Base-by-base conservation (phyloP, 257 asterid genomes). In the Fraxinus quadrangulata region DNA sequence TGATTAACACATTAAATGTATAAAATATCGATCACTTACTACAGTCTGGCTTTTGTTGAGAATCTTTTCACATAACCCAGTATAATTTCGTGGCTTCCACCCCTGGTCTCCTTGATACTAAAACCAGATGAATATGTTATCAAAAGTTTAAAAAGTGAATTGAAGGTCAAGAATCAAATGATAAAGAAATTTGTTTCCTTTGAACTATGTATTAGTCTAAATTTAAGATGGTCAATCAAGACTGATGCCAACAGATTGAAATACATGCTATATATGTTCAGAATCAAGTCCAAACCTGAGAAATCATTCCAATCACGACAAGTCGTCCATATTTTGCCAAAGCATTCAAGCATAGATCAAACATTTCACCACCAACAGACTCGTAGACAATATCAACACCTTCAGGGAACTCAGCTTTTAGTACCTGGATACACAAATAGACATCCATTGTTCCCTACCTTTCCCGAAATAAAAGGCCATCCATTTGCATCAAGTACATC, bases 51-150 rank as follows among this genome's bases (percentile, higher is more conserved):
- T 93, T 90, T 93, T 95, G 1, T 93, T 88, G 67, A 93, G 91
- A 82, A 95, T 81, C 90, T 95, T 95, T 83, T 95, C 98, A 49
- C 97, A 91, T 75, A 95, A 82, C 70, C 98, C 98, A 39, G 97
- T 76, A 81, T 95, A 93, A 77, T 88, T 86, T 69, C 86, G 79
- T 36, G 97, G 99, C 84, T 84, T 88, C 99, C 99, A 93, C 70
- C 97, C 98, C 28, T 90, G 89, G 69, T 93, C 97, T 77, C 98
- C 98, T 95, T 95, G 99, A 82, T 95, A 91, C 99, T 95, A 85
- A 81, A 86, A 85, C 66, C 75, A 82, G 69, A 67, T 74, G 74
- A 28, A 47, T 61, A 56, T 10, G 80, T 82, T 68, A 67, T 34
- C 28, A 70, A 47, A 68, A 33, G 67, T 71, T 71, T 66, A 49